Percentiles rank a stretch among this genome's conserved stretches.
Conservation (phyloP, 2,329 filamentous ascomycete species). For the Penicillium sp. region DNA sequence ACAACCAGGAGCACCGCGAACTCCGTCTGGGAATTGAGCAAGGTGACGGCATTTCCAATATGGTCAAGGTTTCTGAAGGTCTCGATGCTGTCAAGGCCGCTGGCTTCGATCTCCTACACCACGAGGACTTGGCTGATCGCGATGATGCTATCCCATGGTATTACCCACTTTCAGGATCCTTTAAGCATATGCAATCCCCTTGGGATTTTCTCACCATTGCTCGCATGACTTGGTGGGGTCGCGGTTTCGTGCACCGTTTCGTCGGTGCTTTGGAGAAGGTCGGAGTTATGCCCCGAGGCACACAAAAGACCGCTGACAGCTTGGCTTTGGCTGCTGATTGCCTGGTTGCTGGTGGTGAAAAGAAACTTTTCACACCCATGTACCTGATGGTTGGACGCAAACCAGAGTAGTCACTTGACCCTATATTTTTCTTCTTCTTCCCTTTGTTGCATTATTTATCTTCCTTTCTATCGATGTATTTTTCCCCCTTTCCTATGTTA, state of each 20-base stretch:
- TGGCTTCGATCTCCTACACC: conserved; percentile 76
- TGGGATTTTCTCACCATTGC: conserved; percentile 78
- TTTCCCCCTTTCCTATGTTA: conserved; percentile 2
- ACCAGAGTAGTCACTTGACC: conserved; percentile 47
- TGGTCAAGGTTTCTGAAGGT: conserved; percentile 82
- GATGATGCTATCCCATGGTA: conserved; percentile 82
- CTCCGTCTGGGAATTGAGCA: conserved; percentile 94
- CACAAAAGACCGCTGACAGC: conserved; percentile 92
- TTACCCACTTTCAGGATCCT: conserved; percentile 82
- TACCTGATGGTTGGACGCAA: conserved; percentile 94
- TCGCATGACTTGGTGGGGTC: conserved; percentile 83
- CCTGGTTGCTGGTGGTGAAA: conserved; percentile 77
- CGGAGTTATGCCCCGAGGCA: conserved; percentile 72
- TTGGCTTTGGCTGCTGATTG: conserved; percentile 77
- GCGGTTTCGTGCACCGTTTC: conserved; percentile 69
- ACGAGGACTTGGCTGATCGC: conserved; percentile 81
- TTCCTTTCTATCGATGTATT: conserved; percentile 10
- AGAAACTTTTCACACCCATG: conserved; percentile 98
- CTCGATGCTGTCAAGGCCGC: conserved; percentile 78
- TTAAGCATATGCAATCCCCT: conserved; percentile 75
- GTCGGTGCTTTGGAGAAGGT: conserved; percentile 72
- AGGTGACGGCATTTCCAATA: conserved; percentile 95
- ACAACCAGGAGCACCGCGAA: conserved; percentile 78
- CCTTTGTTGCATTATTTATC: not conserved
- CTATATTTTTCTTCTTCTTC: not conserved